Evolutionary conservation across 2,329 filamentous ascomycete genomes (phyloP).

Genomic region (Claviceps paspali): DNA sequence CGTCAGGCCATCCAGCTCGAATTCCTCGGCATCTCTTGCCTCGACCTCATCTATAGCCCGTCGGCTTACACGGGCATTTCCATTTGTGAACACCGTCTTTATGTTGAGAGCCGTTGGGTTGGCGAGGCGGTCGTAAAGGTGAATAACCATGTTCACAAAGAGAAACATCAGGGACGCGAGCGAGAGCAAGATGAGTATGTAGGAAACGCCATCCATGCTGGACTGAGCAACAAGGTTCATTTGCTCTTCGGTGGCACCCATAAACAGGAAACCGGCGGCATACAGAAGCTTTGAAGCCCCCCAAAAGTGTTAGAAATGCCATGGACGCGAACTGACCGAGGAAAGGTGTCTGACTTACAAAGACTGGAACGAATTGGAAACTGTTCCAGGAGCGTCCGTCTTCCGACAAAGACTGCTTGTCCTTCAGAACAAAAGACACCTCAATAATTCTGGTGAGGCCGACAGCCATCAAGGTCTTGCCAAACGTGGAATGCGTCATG

Average conservation of each 20-base stretch:
- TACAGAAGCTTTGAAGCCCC: slow-evolving; percentile 53
- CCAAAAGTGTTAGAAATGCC: neutral
- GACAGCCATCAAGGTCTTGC: slow-evolving; percentile 87
- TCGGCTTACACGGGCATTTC: slow-evolving; percentile 18
- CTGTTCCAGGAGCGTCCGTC: slow-evolving; percentile 54
- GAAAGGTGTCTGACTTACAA: slow-evolving; percentile 28
- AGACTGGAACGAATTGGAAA: slow-evolving; percentile 39
- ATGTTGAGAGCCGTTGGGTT: slow-evolving; percentile 19
- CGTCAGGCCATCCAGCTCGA: slow-evolving; percentile 80
- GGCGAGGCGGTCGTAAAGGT: slow-evolving; percentile 57
- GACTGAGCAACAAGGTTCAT: slow-evolving; percentile 64
- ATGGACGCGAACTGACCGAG: neutral
- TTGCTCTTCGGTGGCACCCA: slow-evolving; percentile 94
- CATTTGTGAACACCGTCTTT: slow-evolving; percentile 23
- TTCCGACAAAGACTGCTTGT: slow-evolving; percentile 48
- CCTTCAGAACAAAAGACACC: slow-evolving; percentile 72
- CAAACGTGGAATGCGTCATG: slow-evolving; percentile 79
- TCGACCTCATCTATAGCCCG: slow-evolving; percentile 34
- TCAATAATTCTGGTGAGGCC: slow-evolving; percentile 78
- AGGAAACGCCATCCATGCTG: slow-evolving; percentile 75
- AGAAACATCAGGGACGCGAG: slow-evolving; percentile 83
- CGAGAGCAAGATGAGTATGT: slow-evolving; percentile 82
- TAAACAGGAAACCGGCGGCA: slow-evolving; percentile 88
- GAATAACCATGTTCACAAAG: slow-evolving; percentile 73
- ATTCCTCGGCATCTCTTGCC: slow-evolving; percentile 74